A percentile compares a stretch with the other conserved stretches of the same genome.
These are phyloP conservation scores for Lithospermum erythrorhizon DNA, from an alignment of 257 asterid species.

Conservation along the genomic window DNA sequence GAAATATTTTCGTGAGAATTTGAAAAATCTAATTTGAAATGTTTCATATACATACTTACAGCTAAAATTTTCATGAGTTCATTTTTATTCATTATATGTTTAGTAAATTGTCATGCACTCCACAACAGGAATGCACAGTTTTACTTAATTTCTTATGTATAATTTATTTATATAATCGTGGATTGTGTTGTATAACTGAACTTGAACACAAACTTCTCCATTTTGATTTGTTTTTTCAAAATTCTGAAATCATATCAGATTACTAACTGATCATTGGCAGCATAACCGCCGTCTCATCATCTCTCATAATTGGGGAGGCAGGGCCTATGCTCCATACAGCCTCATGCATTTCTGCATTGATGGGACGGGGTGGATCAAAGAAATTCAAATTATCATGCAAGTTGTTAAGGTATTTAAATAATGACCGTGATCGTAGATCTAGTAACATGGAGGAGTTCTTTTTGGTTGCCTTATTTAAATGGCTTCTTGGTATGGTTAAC, in stretches of 20 bases:
- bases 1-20: constrained; percentile 76
- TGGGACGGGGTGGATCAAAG: constrained; percentile 81
- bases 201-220: too few relatives aligned
- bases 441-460: constrained; percentile 85
- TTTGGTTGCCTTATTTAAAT: constrained; percentile 90
- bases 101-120: too few relatives aligned
- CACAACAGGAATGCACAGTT: too few relatives aligned
- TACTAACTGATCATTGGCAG: constrained; percentile 67
- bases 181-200: too few relatives aligned
- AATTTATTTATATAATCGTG: too few relatives aligned
- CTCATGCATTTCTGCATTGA: constrained; percentile 75
- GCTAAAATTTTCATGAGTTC: too few relatives aligned
- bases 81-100: too few relatives aligned
- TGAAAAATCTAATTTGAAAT: constrained; percentile 13
- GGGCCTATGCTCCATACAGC: constrained; percentile 95
- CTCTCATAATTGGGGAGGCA: constrained; percentile 85
- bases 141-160: too few relatives aligned
- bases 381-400: constrained; percentile 57
- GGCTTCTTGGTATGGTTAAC: constrained; percentile 74
- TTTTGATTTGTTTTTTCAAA: too few relatives aligned
- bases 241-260: neutral
- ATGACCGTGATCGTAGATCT: constrained; percentile 91
- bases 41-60: too few relatives aligned
- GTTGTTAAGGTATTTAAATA: constrained; percentile 64
- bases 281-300: constrained; percentile 81